Evolutionary conservation across 768 basidiomycete species (phyloP), one percentile per base, ranked within the genome.

Genomic region (Exidia glandulosa): DNA sequence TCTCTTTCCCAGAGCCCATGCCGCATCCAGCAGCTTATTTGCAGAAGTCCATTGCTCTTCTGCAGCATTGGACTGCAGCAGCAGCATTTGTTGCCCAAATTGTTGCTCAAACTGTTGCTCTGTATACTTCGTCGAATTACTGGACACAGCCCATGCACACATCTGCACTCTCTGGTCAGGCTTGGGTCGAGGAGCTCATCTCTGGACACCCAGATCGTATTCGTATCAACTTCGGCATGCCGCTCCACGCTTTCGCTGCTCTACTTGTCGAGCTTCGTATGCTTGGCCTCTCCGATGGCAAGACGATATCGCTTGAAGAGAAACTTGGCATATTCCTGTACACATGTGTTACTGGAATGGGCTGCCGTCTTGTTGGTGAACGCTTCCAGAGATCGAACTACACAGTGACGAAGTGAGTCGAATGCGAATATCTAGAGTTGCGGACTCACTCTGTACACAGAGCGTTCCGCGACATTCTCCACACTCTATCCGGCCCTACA

Each of bases 391-490:
- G 58, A 10, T 58, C 65, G 16, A 57, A 60, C 31, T 61, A 64
- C 12, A 66, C 67, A 6, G 64, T 66, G 36, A 61, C 61, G 9
- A 23, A 31, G 64, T 64, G 56, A 36, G 58, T 50, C 59, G 12
- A 5, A 13, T 19, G 23, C 16, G 5, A 19, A 45, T 6, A 13
- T 19, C 16, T 45, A 19, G 9, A 19, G 23, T 10, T 45, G 41
- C 41, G 16, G 41, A 45, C 12, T 19, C 41, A 72, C n/a, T n/a
- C n/a, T n/a, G n/a, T 10, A 13, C 12, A 6, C 16, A 73, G 70
- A 60, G 72, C 71, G 54, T 74, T 74, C 50, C 32, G 61, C 25
- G 61, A 58, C 29, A 65, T 74, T 45, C 64, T 72, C n/a, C 25
- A 61, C 2, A 57, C 64, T 10, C 57, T 74, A 27, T 70, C 69